Evolutionary conservation across 306 rosid genomes (phyloP).

Genomic region (Castanea crenata): DNA sequence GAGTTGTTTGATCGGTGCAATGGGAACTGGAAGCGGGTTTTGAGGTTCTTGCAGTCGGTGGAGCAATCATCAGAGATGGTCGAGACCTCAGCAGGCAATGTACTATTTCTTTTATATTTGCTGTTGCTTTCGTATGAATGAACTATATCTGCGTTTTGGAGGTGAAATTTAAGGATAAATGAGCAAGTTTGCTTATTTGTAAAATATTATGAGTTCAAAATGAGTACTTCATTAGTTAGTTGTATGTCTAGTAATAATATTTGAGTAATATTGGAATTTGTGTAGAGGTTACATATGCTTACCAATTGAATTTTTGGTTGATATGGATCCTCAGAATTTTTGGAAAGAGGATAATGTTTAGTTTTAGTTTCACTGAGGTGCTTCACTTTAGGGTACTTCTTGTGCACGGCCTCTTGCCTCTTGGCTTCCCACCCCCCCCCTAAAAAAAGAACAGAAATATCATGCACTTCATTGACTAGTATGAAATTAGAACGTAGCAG

Average conservation of each 20-base stretch:
- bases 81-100: constrained; percentile 94
- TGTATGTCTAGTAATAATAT: too few species aligned
- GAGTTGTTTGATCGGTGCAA: constrained; percentile 70
- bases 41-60: constrained; percentile 86
- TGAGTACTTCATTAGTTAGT: too few species aligned
- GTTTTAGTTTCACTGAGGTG: neutral
- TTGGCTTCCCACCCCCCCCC: too few species aligned
- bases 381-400: neutral
- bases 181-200: too few species aligned
- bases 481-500: neutral
- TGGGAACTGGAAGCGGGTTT: constrained; percentile 81
- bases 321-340: neutral
- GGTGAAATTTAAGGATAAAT: neutral
- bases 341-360: neutral
- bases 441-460: neutral
- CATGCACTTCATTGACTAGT: neutral
- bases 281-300: neutral
- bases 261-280: too few species aligned
- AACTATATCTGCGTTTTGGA: constrained; percentile 22
- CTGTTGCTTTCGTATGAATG: constrained; percentile 2
- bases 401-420: too few species aligned
- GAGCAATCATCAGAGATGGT: constrained; percentile 71
- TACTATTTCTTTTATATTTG: constrained; percentile 49
- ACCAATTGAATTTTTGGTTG: neutral
- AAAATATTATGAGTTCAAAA: too few species aligned